These are phyloP conservation scores for Linnemannia exigua DNA, from an alignment of 192 early-diverging fungal species.

Conservation along the genomic window DNA sequence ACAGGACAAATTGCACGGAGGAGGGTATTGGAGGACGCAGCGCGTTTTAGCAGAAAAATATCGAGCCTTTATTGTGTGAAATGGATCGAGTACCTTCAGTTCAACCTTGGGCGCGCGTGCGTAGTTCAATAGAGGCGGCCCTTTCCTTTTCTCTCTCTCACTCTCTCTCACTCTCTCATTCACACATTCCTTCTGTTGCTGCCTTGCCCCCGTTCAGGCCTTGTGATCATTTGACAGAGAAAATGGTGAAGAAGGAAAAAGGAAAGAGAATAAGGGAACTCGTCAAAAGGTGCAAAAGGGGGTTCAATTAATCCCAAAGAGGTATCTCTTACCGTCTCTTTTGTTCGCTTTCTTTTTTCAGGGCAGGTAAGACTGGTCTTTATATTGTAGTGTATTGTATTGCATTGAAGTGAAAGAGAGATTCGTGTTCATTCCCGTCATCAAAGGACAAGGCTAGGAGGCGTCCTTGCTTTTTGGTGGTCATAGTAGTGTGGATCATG, in stretches of 20 bases:
- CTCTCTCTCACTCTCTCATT: background rate
- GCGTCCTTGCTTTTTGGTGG: background rate
- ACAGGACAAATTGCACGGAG: background rate
- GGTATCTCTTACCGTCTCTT: background rate
- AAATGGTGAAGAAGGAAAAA: background rate
- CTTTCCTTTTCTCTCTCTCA: background rate
- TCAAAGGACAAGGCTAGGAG: background rate
- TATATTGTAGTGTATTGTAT: too few species aligned
- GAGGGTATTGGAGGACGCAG: background rate
- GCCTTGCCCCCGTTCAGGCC: background rate
- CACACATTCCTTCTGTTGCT: background rate
- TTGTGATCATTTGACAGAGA: conserved; percentile 1
- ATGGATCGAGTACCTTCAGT: background rate
- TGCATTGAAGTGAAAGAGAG: background rate
- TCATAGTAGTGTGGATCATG: background rate
- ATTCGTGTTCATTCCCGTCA: background rate
- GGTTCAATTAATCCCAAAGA: background rate
- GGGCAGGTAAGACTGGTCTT: background rate
- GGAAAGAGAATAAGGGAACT: background rate
- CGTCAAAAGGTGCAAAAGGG: background rate
- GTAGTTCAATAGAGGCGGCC: background rate
- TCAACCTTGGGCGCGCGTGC: background rate
- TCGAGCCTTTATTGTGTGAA: background rate
- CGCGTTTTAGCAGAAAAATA: background rate
- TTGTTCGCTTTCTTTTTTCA: background rate